Percentiles rank a stretch among this genome's conserved stretches.
These are phyloP conservation scores for Pythium aphanidermatum DNA, from an alignment of 352 stramenopile genomes.

Conservation along the genomic window DNA sequence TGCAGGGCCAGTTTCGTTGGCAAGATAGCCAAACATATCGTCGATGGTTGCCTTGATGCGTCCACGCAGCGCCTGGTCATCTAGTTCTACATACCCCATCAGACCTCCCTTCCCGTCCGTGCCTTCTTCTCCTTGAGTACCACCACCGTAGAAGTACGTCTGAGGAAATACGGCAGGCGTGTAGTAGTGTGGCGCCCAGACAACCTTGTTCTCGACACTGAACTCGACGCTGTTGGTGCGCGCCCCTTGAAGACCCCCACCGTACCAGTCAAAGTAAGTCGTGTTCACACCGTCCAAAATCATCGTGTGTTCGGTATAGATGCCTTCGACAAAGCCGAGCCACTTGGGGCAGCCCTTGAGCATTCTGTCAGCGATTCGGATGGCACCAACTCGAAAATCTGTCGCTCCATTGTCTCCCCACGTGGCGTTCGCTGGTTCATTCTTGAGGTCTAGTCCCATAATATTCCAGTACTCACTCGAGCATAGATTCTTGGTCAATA, in stretches of 20 bases:
- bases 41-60: conserved; percentile 47
- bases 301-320: conserved; percentile 39
- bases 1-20: conserved; percentile 33
- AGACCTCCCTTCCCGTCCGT: conserved; percentile 8
- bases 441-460: conserved; percentile 68
- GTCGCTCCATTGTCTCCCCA: conserved; percentile 38
- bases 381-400: conserved; percentile 42
- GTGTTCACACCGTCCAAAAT: conserved; percentile 39
- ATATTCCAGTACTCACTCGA: conserved; percentile 68
- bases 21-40: conserved; percentile 65
- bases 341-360: conserved; percentile 56
- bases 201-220: conserved; percentile 49
- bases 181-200: conserved; percentile 76
- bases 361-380: conserved; percentile 53
- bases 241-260: conserved; percentile 38
- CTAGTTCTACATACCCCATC: conserved; percentile 39
- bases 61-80: conserved; percentile 28
- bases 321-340: conserved; percentile 67
- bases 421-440: conserved; percentile 38
- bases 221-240: conserved; percentile 40
- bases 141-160: conserved; percentile 47
- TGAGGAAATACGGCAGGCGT: conserved; percentile 56
- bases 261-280: conserved; percentile 66
- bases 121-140: conserved; percentile 22
- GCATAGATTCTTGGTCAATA: conserved; percentile 41